These are phyloP conservation scores for Umbilicus rupestris DNA, from an alignment of 164 flowering plant species.

Conservation along the genomic window DNA sequence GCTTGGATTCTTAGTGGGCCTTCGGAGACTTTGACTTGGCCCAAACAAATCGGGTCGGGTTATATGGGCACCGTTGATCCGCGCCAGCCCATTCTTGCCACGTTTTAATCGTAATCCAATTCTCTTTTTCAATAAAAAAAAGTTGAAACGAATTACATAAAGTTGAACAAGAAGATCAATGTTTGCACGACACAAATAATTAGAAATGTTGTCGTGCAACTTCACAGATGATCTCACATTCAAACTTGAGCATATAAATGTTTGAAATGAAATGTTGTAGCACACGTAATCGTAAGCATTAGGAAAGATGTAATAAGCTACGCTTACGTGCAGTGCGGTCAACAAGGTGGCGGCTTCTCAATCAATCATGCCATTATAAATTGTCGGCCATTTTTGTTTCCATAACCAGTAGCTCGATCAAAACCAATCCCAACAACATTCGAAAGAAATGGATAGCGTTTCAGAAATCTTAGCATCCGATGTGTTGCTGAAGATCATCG, in stretches of 20 bases:
- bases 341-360: background rate
- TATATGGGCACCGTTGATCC: too few species aligned
- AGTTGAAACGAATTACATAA: background rate
- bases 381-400: background rate
- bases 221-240: too few species aligned
- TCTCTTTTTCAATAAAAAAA: background rate
- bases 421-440: background rate
- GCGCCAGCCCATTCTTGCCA: background rate
- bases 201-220: too few species aligned
- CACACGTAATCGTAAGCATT: too few species aligned
- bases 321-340: slow-evolving; percentile 6
- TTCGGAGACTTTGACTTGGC: too few species aligned
- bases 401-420: background rate
- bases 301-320: slow-evolving; percentile 4
- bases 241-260: too few species aligned
- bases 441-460: background rate
- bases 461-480: background rate
- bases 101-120: background rate
- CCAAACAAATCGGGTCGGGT: too few species aligned
- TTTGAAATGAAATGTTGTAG: too few species aligned
- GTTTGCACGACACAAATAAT: slow-evolving; percentile 8
- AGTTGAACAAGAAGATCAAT: background rate
- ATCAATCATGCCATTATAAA: background rate
- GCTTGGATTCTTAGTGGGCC: background rate
- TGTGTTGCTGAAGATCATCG: slow-evolving; percentile 4